Percentiles rank a stretch among this genome's conserved stretches.
Conservation (phyloP, 768 basidiomycete species). For the Termitomyces heimii region DNA sequence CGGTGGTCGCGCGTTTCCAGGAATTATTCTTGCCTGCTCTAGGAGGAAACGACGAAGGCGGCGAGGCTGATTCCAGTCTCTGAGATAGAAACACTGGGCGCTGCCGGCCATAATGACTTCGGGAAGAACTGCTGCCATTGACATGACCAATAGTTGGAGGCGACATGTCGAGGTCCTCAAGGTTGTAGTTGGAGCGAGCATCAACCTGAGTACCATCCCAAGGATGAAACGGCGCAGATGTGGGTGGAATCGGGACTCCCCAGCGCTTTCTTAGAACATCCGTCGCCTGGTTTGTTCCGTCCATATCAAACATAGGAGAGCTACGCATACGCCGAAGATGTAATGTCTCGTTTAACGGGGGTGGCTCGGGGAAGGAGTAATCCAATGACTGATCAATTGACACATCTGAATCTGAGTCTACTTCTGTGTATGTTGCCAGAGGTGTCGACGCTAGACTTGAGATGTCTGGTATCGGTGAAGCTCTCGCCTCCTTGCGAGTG, state of each 20-base stretch:
- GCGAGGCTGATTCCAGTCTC: neutral
- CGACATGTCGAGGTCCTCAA: neutral
- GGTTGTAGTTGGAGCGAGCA: neutral
- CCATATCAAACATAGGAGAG: conserved; percentile 32
- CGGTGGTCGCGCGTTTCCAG: conserved; percentile 8
- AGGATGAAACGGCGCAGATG: neutral
- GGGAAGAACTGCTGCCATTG: neutral
- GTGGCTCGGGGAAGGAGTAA: conserved; percentile 38
- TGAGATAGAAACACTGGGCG: neutral
- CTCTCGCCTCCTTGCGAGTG: conserved; percentile 7
- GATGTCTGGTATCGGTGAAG: conserved; percentile 6
- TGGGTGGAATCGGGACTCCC: conserved; percentile 4
- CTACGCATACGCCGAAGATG: conserved; percentile 36
- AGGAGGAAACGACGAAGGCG: neutral
- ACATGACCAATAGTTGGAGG: neutral
- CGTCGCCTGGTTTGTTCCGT: conserved; percentile 20
- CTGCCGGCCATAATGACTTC: neutral
- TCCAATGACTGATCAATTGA: conserved; percentile 30
- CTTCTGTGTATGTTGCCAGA: conserved; percentile 20
- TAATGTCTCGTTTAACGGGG: conserved; percentile 29
- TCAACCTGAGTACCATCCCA: conserved; percentile 1
- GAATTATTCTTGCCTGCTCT: neutral
- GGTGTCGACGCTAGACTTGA: conserved; percentile 23
- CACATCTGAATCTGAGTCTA: conserved; percentile 27
- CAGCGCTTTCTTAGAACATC: conserved; percentile 18